Evolutionary conservation across 768 basidiomycete genomes (phyloP).

Genomic region (Kwoniella sp.): DNA sequence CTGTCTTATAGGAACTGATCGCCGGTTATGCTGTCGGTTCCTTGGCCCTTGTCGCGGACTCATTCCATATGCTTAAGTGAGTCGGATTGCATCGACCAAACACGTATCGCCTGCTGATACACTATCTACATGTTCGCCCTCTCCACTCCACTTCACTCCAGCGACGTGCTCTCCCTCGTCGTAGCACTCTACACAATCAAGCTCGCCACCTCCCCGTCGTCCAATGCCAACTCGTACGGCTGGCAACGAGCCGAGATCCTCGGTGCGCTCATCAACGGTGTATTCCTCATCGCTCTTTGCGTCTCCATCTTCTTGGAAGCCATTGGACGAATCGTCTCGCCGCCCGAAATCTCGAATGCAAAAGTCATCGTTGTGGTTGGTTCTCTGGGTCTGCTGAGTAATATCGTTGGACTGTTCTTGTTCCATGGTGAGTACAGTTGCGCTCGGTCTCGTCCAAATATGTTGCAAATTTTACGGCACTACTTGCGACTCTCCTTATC

Average conservation of each 20-base stretch:
- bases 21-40: constrained; percentile 93
- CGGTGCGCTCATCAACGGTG: constrained; percentile 92
- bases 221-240: constrained; percentile 83
- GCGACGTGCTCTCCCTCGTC: constrained; percentile 93
- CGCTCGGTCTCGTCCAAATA: not conserved
- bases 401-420: constrained; percentile 87
- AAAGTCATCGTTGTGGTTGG: constrained; percentile 88
- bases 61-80: constrained; percentile 98
- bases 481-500: not conserved
- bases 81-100: constrained; percentile 39
- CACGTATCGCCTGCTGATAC: not conserved
- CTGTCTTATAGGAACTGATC: constrained; percentile 36
- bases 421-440: constrained; percentile 74
- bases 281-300: constrained; percentile 93
- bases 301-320: constrained; percentile 95
- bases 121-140: too few species aligned
- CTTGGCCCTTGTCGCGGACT: constrained; percentile 91
- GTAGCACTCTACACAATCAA: constrained; percentile 96
- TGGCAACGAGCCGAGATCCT: constrained; percentile 98
- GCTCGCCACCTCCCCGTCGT: constrained; percentile 58
- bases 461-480: too few species aligned
- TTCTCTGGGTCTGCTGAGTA: constrained; percentile 81
- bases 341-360: constrained; percentile 84
- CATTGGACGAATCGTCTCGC: constrained; percentile 81
- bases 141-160: constrained; percentile 53